Evolutionary conservation across 768 basidiomycete species (phyloP).

Genomic region (Leucocoprinus sp.): DNA sequence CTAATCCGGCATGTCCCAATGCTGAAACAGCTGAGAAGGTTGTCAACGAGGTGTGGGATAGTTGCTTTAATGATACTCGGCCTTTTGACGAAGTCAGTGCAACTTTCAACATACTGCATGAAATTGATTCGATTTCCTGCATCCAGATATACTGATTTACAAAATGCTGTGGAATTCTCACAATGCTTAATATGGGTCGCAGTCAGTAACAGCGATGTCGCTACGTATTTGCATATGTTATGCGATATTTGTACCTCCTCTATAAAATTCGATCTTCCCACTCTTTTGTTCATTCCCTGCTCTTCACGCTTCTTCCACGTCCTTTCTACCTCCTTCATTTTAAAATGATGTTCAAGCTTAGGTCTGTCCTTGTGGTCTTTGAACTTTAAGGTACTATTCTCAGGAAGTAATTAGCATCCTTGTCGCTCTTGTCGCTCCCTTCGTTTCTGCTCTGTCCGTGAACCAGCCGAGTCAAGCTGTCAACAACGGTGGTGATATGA

Average conservation of each 20-base stretch:
- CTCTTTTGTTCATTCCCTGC: constrained; percentile 9
- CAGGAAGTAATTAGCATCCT: constrained; percentile 24
- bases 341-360: constrained; percentile 45
- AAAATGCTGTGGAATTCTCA: neutral
- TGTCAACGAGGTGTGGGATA: constrained; percentile 96
- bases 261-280: constrained; percentile 14
- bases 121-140: neutral
- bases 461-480: constrained; percentile 25
- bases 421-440: constrained; percentile 33
- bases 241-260: constrained; percentile 1
- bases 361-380: constrained; percentile 22
- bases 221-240: constrained; percentile 12
- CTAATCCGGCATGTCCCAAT: constrained; percentile 75
- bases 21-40: constrained; percentile 73
- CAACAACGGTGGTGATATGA: constrained; percentile 23
- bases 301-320: constrained; percentile 2
- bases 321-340: constrained; percentile 16
- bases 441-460: constrained; percentile 43
- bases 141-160: constrained; percentile 5
- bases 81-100: constrained; percentile 90
- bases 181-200: too few relatives aligned
- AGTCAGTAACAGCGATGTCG: too few relatives aligned
- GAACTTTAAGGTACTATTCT: constrained; percentile 2
- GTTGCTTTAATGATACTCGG: constrained; percentile 89
- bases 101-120: neutral